Base-by-base conservation (phyloP, 2,329 filamentous ascomycete genomes). In the Diaporthe batatas region DNA sequence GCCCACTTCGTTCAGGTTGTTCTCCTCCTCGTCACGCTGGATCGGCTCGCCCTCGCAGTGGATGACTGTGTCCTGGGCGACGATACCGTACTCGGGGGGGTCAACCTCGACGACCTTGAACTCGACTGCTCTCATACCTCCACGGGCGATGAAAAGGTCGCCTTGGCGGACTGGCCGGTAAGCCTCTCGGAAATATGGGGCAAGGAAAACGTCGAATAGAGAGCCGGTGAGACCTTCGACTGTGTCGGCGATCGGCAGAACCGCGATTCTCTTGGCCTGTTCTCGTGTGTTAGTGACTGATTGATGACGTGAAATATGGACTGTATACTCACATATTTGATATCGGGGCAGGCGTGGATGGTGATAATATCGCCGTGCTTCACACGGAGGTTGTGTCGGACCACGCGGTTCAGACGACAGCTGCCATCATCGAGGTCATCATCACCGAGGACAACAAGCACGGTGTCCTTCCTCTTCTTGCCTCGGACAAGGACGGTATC, bases 31-130 rank as follows among this genome's bases (percentile, higher is more conserved):
- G 79, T 99, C 96, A 79, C 96, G 95, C 87, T 98, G 95, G 79
- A 99, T 98, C 23, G 82, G 93, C 83, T 98, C 95, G 76, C 96
- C 96, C 85, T 99, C 96, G 85, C 96, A 98, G 87, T 99, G 96
- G 79, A 99, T 98, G 78, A 99, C 94, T 23, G 96, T 99, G 81
- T 99, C 96, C 85, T 99, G 96, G 74, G 96, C 96, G 73, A 99
- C 96, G 76, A 99, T 99, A 79, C 97, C 97, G 81, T 97, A 98
- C 88, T 99, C 96, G 77, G 96, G 96, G 59, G 96, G 95, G 80
- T 99, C 96, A 64, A 99, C 95, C 86, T 99, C 96, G 62, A 99
- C 96, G 54, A 99, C 96, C 89, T 99, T 99, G 89, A 99, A 99
- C 82, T 99, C 96, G 47, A 99, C 96, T 85, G 98, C 96, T 83